Evolutionary conservation across 176 grass and related monocot genomes (phyloP), one percentile per base, ranked within the genome.

Genomic region (Zoysia japonica): DNA sequence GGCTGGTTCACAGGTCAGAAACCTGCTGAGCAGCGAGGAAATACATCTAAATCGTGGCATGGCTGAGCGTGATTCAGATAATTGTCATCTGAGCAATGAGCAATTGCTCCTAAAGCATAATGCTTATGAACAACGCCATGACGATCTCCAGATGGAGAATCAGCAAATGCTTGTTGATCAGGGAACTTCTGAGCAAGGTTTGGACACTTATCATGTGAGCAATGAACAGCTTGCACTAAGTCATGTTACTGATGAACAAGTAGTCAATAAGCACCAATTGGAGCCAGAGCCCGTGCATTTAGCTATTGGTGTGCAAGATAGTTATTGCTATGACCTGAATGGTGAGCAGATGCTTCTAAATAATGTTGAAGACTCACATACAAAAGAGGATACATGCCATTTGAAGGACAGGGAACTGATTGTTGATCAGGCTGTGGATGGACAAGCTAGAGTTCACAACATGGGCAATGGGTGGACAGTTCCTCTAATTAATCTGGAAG

Each of bases 401-500:
- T 45, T 81, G 16, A 81, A 61, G 11, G 78, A 89, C 52, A 50
- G 38, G 20, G 44, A 61, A 61, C 61, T 71, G 57, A 47, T 75
- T 88, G 9, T 84, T 11, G 66, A 76, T 64, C 74, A 79, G 72
- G 57, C 19, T 20, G 65, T 38, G 19, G 71, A 79, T 61, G 48
- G 50, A 71, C 65, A 76, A 46, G 53, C 61, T 20, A 40, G 48
- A 53, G 57, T 81, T 81, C 61, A 61, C 8, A 46, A 53, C 60
- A 44, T 72, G 17, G 50, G 35, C 13, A 78, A 67, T 68, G 61
- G 82, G 0, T 20, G 48, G 78, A 73, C 61, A 43, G 84, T 85
- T 67, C 74, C 78, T 76, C 40, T 83, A 50, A 88, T 91, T 70
- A 65, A 83, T 88, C 53, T 85, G 44, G 89, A 82, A 61, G 82